These are phyloP conservation scores for Hymenoscyphus occultus DNA, from an alignment of 2,329 filamentous ascomycete species.

Conservation along the genomic window DNA sequence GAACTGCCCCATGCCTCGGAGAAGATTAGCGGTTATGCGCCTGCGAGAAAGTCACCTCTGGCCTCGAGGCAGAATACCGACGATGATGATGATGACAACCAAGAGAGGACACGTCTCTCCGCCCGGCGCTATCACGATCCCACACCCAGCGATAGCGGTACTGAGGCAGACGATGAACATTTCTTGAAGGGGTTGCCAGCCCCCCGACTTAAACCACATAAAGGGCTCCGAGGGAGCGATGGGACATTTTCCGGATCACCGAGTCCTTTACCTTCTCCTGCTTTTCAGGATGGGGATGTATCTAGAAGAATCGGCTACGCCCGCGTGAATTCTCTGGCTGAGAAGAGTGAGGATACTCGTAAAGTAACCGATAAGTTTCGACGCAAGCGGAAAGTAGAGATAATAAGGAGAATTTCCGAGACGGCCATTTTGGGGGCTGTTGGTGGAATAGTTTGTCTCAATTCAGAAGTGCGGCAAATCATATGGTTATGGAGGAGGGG, in stretches of 20 bases:
- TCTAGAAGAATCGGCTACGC: constrained; percentile 12
- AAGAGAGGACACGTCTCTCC: constrained; percentile 21
- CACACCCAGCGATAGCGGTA: constrained; percentile 81
- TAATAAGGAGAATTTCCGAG: constrained; percentile 53
- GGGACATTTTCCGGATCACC: constrained; percentile 53
- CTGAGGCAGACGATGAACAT: constrained; percentile 92
- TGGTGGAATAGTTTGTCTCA: constrained; percentile 44
- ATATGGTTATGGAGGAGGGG: constrained; percentile 49
- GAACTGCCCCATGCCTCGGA: constrained; percentile 54
- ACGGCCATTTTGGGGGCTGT: constrained; percentile 50
- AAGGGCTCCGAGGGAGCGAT: constrained; percentile 67
- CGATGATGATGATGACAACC: constrained; percentile 38
- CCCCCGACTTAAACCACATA: constrained; percentile 68
- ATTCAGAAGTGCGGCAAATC: constrained; percentile 46
- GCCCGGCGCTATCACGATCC: constrained; percentile 33
- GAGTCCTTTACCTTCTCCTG: constrained; percentile 53
- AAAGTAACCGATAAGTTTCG: constrained; percentile 39
- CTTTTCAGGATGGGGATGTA: constrained; percentile 41
- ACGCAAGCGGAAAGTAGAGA: constrained; percentile 45
- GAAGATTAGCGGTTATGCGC: constrained; percentile 30
- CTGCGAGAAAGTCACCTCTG: constrained; percentile 28
- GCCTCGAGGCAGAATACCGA: constrained; percentile 31
- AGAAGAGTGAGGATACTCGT: constrained; percentile 19
- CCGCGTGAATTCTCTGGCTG: neutral
- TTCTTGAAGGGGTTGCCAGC: constrained; percentile 82